These are phyloP conservation scores for Claviceps fusiformis DNA, from an alignment of 2,329 filamentous ascomycete species.

Conservation along the genomic window DNA sequence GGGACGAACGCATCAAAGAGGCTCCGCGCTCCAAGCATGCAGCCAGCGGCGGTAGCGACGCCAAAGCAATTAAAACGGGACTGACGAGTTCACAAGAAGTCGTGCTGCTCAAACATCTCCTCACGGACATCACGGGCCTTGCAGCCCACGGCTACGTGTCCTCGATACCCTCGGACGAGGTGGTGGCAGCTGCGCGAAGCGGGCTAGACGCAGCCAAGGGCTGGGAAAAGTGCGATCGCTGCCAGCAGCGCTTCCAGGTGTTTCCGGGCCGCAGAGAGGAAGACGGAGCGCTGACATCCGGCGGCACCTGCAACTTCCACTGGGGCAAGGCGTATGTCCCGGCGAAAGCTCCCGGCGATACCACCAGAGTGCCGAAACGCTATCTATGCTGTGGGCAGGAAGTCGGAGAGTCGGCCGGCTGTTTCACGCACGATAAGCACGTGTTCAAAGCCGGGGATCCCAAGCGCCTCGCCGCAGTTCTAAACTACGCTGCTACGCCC, in stretches of 20 bases:
- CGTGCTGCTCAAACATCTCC: conserved; percentile 44
- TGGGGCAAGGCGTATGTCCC: conserved; percentile 57
- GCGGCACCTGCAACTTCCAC: conserved; percentile 70
- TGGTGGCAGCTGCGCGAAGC: conserved; percentile 51
- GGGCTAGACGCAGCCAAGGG: conserved; percentile 55
- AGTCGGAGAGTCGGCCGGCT: conserved; percentile 61
- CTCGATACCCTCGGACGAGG: conserved; percentile 46
- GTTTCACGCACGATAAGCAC: conserved; percentile 56
- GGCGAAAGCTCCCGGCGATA: conserved; percentile 40
- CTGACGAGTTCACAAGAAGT: conserved; percentile 56
- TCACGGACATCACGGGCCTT: conserved; percentile 52
- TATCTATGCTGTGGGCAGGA: conserved; percentile 70
- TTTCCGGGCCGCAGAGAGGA: conserved; percentile 71
- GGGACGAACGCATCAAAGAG: conserved; percentile 37
- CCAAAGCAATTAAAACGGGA: conserved; percentile 52
- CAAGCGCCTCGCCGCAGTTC: conserved; percentile 60
- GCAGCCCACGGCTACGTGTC: conserved; percentile 63
- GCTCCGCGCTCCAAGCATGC: background rate
- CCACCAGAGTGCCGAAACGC: conserved; percentile 42
- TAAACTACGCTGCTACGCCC: conserved; percentile 73
- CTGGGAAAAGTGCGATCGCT: conserved; percentile 84
- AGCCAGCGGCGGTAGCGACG: conserved; percentile 18
- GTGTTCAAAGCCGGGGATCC: conserved; percentile 75
- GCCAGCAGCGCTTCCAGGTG: conserved; percentile 74
- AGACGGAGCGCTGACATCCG: conserved; percentile 62